Base-by-base conservation (phyloP, 768 basidiomycete genomes). In the Roridomyces roridus region DNA sequence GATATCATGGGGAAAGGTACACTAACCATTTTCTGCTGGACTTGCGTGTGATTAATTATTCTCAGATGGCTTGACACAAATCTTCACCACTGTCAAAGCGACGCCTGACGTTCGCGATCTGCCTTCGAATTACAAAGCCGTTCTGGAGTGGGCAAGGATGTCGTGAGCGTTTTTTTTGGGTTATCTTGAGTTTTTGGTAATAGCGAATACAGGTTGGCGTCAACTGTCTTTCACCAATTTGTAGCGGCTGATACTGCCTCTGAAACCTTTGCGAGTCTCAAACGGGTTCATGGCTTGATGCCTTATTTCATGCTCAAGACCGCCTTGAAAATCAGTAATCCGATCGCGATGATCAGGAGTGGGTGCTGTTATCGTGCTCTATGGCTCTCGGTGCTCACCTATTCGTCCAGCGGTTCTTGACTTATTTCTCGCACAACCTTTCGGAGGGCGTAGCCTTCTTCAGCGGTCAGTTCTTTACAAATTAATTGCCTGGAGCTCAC, bases 271-370 rank as follows among this genome's bases (percentile, higher is more conserved):
- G 80, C 92, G 14, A 83, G 86, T 55, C 74, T 99, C 57, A 98
- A 98, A 76, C 84, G 96, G 44, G 84, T 97, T 39, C 97, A 99
- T 68, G 94, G 95, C 1, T 75, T 96, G 47, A 97, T 98, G 93
- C 97, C 97, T 6, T 99, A 99, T 71, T 93, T 98, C 67, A 87
- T 98, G 79, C 85, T 99, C 60, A 98, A 94, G 71, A 84, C 93
- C 8, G 89, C 94, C 12, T 74, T 99, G 57, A 89, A 85, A 70
- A 92, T 99, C 63, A 95, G 92, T 53, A 99, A 98, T 72, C 97
- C 97, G 2, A 89, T 99, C 57, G 83, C 85, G 25, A 98, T 98
- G 97, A 95, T 98, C 66, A 85, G 97, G 70, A 88, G 91, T 88
- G 55, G 17, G 80, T 64, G 9, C 14, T 15, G 24, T 24, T 21